phyloP scores from a whole-genome alignment of 371 early-diverging fungal species.

The Rhizomucor miehei region DNA sequence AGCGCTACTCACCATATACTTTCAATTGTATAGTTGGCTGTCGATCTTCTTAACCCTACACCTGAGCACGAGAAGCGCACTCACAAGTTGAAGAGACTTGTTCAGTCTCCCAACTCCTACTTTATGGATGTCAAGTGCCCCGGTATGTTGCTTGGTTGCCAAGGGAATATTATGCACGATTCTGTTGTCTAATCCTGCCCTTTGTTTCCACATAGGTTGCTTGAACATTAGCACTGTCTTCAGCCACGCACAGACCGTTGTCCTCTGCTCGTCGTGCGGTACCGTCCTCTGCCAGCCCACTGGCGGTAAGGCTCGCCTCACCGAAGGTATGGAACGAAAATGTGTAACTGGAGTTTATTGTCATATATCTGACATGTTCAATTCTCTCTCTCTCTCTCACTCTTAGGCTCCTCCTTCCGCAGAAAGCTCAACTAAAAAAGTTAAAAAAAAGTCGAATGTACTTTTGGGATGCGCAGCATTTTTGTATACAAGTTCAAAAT shows the following conservation, averaged over 20 bases:
- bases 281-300: constrained; percentile 98
- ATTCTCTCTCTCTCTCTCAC: neutral
- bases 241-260: constrained; percentile 99
- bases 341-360: neutral
- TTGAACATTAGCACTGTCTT: constrained; percentile 96
- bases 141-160: constrained; percentile 48
- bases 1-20: neutral
- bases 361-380: neutral
- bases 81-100: constrained; percentile 99
- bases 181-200: no score
- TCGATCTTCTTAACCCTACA: constrained; percentile 99
- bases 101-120: constrained; percentile 99
- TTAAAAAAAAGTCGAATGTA: neutral
- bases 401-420: constrained; percentile 46
- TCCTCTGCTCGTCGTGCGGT: constrained; percentile 94
- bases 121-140: constrained; percentile 99
- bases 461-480: no score
- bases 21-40: constrained; percentile 74
- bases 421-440: constrained; percentile 46
- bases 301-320: constrained; percentile 98
- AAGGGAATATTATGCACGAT: neutral
- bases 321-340: constrained; percentile 61
- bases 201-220: constrained; percentile 65
- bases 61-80: constrained; percentile 89
- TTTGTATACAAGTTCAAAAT: neutral